Conservation (phyloP, 495 filamentous ascomycete species). For the Lasiosphaeria hispida region DNA sequence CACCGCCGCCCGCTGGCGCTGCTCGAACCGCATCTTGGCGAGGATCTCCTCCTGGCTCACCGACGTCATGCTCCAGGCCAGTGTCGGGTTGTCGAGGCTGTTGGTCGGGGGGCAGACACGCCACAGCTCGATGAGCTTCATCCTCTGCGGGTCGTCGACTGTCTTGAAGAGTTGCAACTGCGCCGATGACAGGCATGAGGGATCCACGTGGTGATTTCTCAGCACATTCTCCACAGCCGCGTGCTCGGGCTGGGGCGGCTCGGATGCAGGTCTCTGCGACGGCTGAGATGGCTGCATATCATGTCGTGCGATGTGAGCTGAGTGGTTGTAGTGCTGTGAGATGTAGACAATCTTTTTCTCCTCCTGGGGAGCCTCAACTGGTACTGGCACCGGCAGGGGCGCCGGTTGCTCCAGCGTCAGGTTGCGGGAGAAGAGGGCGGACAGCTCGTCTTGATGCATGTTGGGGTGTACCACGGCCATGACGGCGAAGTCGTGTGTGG, state of each 20-base stretch:
- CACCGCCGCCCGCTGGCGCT: slow-evolving; percentile 35
- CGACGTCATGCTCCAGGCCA: slow-evolving; percentile 46
- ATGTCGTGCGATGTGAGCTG: slow-evolving; percentile 50
- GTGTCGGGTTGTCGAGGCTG: slow-evolving; percentile 38
- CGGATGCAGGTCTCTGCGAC: slow-evolving; percentile 45
- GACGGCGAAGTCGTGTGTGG: not conserved
- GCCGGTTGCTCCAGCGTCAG: slow-evolving; percentile 51
- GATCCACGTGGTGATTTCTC: slow-evolving; percentile 51
- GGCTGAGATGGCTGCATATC: slow-evolving; percentile 24
- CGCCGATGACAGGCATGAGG: slow-evolving; percentile 49
- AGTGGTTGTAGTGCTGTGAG: slow-evolving; percentile 75
- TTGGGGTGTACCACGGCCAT: slow-evolving; percentile 41
- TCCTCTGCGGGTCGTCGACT: slow-evolving; percentile 55
- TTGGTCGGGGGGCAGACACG: slow-evolving; percentile 52
- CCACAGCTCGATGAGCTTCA: slow-evolving; percentile 66
- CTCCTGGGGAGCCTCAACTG: slow-evolving; percentile 25
- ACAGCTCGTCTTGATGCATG: slow-evolving; percentile 64
- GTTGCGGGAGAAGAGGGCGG: slow-evolving; percentile 63
- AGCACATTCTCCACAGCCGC: slow-evolving; percentile 40
- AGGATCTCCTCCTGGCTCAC: slow-evolving; percentile 51
- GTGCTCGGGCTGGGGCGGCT: slow-evolving; percentile 46
- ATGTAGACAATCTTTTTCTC: slow-evolving; percentile 57
- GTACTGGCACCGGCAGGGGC: slow-evolving; percentile 34
- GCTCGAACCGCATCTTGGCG: slow-evolving; percentile 52
- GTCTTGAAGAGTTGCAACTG: slow-evolving; percentile 63